Evolutionary conservation across 2,329 filamentous ascomycete genomes (phyloP).

Genomic region (Nemania sp.): DNA sequence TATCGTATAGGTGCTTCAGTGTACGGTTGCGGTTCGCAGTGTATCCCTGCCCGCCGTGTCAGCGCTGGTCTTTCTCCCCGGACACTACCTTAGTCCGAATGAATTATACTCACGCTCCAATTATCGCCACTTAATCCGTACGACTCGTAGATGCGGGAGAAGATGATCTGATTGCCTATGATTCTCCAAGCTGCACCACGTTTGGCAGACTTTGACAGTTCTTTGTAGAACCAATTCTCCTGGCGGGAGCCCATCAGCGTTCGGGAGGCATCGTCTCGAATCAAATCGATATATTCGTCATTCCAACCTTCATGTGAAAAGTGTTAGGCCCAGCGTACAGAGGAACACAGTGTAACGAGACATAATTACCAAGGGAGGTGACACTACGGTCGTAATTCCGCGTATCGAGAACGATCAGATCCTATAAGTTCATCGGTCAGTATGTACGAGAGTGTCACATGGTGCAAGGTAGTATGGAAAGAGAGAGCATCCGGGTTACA

Average conservation of each 20-base stretch:
- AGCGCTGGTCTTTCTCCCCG: not conserved
- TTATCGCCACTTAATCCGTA: conserved; percentile 41
- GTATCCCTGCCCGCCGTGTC: conserved; percentile 58
- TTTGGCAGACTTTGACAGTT: conserved; percentile 59
- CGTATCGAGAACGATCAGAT: conserved; percentile 72
- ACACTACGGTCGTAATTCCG: conserved; percentile 70
- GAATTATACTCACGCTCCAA: conserved; percentile 42
- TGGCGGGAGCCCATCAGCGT: conserved; percentile 73
- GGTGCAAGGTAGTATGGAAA: not conserved
- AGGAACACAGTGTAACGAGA: not conserved
- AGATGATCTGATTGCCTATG: conserved; percentile 72
- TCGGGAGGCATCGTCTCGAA: conserved; percentile 68
- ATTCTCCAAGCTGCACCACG: conserved; percentile 73
- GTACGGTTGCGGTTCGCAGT: conserved; percentile 73
- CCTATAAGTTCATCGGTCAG: conserved; percentile 44
- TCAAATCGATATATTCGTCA: conserved; percentile 62
- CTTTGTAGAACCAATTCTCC: conserved; percentile 74
- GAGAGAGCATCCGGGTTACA: not conserved
- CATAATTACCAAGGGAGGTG: conserved; percentile 48
- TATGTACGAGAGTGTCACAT: conserved; percentile 54
- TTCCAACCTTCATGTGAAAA: conserved; percentile 58
- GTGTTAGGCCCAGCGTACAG: conserved; percentile 6
- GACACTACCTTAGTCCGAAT: not conserved
- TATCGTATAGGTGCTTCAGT: conserved; percentile 65
- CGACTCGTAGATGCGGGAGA: conserved; percentile 56